phyloP scores from a whole-genome alignment of 2,329 filamentous ascomycete genomes.

The Didymellaceae sp. region DNA sequence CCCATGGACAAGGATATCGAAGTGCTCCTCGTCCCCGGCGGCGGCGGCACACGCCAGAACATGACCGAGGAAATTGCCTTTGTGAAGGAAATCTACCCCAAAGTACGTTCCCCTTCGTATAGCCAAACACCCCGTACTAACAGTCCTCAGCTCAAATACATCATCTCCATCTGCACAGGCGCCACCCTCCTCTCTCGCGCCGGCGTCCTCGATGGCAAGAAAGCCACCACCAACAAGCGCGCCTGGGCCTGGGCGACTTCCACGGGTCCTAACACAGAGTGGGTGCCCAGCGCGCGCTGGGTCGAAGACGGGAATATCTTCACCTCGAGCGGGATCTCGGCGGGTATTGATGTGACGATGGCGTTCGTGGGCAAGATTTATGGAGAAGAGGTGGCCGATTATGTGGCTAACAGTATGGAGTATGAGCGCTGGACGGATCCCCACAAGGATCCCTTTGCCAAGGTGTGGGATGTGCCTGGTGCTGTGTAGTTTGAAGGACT shows the following conservation, averaged over 20 bases:
- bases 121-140: background rate
- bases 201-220: conserved; percentile 65
- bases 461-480: conserved; percentile 30
- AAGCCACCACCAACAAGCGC: conserved; percentile 71
- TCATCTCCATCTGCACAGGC: conserved; percentile 72
- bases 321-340: conserved; percentile 67
- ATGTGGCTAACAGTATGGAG: conserved; percentile 59
- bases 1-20: conserved; percentile 53
- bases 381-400: conserved; percentile 59
- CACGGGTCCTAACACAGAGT: conserved; percentile 55
- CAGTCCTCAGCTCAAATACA: conserved; percentile 48
- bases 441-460: conserved; percentile 62
- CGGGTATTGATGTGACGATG: conserved; percentile 66
- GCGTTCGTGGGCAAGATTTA: conserved; percentile 62
- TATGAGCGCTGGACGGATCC: conserved; percentile 61
- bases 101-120: conserved; percentile 37
- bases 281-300: conserved; percentile 67
- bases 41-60: conserved; percentile 55
- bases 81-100: conserved; percentile 56
- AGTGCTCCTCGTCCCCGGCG: conserved; percentile 70
- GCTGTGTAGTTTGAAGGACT: no score
- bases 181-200: conserved; percentile 63
- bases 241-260: conserved; percentile 57
- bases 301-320: conserved; percentile 71
- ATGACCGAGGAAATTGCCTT: conserved; percentile 54